Evolutionary conservation across 441 rosid species (phyloP).

Genomic region (Biscutella auriculata): DNA sequence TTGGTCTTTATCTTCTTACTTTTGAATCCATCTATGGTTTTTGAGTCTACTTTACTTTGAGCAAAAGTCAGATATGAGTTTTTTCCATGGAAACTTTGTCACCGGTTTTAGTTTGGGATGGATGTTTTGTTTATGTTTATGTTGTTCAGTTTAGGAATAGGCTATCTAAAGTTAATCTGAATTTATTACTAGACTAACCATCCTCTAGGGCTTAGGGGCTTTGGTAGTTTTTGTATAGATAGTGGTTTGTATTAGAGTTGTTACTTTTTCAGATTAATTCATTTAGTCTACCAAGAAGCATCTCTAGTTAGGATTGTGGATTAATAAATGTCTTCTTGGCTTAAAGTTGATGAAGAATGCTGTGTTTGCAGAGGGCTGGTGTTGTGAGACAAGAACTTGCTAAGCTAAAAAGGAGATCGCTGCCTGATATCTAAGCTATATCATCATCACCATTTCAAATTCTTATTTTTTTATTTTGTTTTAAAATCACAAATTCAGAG

Average conservation of each 20-base stretch:
- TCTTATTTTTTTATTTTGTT: no score
- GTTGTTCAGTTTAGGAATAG: neutral
- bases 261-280: no score
- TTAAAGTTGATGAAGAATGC: no score
- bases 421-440: slow-evolving; percentile 22
- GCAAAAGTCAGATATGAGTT: neutral
- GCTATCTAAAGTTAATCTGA: neutral
- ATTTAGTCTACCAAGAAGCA: neutral
- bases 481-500: no score
- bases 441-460: no score
- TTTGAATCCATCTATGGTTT: neutral
- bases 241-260: neutral
- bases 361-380: slow-evolving; percentile 41
- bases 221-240: neutral
- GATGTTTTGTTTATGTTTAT: neutral
- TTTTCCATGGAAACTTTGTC: neutral
- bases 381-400: slow-evolving; percentile 46
- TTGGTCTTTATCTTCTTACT: no score
- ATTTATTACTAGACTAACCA: neutral
- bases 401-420: slow-evolving; percentile 36
- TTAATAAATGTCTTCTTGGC: no score
- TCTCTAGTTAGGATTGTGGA: no score
- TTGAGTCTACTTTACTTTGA: neutral
- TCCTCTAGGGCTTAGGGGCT: neutral
- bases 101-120: neutral